Conservation (phyloP, 2,329 filamentous ascomycete genomes). For the Epichloe scottii region DNA sequence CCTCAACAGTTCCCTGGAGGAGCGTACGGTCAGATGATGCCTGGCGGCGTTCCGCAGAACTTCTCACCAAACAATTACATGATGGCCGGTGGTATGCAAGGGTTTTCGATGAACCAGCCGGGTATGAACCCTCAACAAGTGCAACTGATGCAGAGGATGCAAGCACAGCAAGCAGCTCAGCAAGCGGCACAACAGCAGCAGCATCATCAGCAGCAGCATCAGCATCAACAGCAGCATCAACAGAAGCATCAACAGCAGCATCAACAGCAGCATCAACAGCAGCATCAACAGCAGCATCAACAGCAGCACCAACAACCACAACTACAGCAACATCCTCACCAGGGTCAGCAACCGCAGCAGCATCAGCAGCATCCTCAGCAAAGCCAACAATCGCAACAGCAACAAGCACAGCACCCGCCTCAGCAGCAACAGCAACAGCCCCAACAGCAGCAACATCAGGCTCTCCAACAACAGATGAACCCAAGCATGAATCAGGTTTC, state of each 20-base stretch:
- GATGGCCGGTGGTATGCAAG: conserved; percentile 40
- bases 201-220: conserved; percentile 14
- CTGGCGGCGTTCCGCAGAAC: conserved; percentile 37
- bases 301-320: conserved; percentile 13
- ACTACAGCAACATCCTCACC: conserved; percentile 23
- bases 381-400: conserved; percentile 14
- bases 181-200: conserved; percentile 17
- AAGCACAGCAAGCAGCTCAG: conserved; percentile 13
- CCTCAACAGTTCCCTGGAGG: conserved; percentile 45
- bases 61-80: conserved; percentile 34
- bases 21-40: conserved; percentile 42
- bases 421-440: conserved; percentile 5
- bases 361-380: conserved; percentile 19
- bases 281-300: conserved; percentile 17
- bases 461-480: conserved; percentile 9
- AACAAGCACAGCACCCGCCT: conserved; percentile 11
- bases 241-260: conserved; percentile 17
- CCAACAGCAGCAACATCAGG: conserved; percentile 14
- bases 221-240: conserved; percentile 21
- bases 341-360: conserved; percentile 16
- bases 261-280: conserved; percentile 16
- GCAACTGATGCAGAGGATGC: conserved; percentile 33
- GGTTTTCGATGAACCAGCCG: conserved; percentile 42
- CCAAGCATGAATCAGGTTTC: conserved; percentile 10
- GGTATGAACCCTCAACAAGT: conserved; percentile 36